Base-by-base conservation (phyloP, 2,329 filamentous ascomycete species). In the Coniochaeta hoffmannii region DNA sequence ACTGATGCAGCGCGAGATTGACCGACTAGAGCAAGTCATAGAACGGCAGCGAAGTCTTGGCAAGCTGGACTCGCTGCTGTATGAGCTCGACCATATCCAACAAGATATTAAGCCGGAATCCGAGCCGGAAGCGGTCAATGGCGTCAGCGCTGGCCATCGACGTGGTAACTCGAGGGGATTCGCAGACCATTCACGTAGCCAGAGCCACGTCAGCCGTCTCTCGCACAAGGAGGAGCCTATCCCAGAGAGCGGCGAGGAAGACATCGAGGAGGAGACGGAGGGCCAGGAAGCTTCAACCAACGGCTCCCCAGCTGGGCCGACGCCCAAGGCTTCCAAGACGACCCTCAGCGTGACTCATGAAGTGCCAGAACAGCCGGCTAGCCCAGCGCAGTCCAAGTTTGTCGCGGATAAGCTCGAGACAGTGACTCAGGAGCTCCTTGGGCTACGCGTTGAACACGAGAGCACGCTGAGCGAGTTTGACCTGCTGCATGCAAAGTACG, bases 1-100 rank as follows among this genome's bases (percentile, higher is more conserved):
- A 69, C 76, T 97, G 58, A 97, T 99, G 93, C 91, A 96, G 69
- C 89, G 93, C 34, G 94, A 99, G 66, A 89, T 99, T 60, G 90
- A 97, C 65, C 85, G 93, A 32, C 78, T 99, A 12, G 94, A 97
- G 71, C 90, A 96, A 69, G 90, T 99, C 8, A 85, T 99, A 53
- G 93, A 97, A 70, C 89, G 95, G 51, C 94, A 99, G 70, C 83
- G 94, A 57, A 97, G 92, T 68, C 82, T 99, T 3, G 94, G 94
- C 38, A 96, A 97, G 70, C 81, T 99, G 3, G 94, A 99, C 68
- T 95, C 88, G 54, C 80, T 99, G 8, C 81, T 99, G 0, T 86
- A 95, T 63, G 94, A 99, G 66, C 81, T 97, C 10, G 94, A 97
- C 65, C 79, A 87, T 60, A 83, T 90, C 52, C 85, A 89, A 53